Evolutionary conservation across 2,329 filamentous ascomycete species (phyloP), one percentile per base, ranked within the genome.

Genomic region (Lachnellula arida): DNA sequence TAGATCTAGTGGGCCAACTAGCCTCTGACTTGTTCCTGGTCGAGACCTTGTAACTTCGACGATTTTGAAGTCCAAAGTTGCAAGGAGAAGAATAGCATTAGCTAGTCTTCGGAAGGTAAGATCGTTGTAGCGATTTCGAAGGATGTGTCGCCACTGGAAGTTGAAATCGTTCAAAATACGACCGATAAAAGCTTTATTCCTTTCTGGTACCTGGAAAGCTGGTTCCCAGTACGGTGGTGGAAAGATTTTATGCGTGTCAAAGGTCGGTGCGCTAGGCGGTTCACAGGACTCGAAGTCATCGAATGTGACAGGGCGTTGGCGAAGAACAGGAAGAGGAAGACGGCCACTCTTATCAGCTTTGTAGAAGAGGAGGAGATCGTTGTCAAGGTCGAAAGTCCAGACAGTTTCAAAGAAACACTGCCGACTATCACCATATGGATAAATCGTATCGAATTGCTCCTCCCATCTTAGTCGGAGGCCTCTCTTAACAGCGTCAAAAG

Each of bases 331-430:
- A n/a, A 54, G 51, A 32, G 51, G 51, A 23, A 54, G 32, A 7
- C 23, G 44, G 11, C 32, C 15, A 22, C n/a, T 47, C 43, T 15
- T n/a, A 28, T 15, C 19, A 39, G 28, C 43, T 14, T 42, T 40
- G 11, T 9, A 37, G 15, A 40, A 49, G 4, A 48, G 28, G 9
- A 54, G 35, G 5, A 54, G 32, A 23, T 54, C 44, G 7, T 15
- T 25, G 15, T 54, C 51, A 22, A 54, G 34, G 44, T 54, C 51
- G 14, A 54, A 54, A 2, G 44, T 49, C 19, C 23, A 54, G 11
- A 54, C 43, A 17, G 44, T 54, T 25, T 37, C 43, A 32, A 49
- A 22, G 9, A 9, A 25, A 22, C 43, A 46, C 34, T 54, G 44
- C 6, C 51, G 32, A n/a, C 19, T 48, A 35, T 49, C 51, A 32